Conservation (phyloP, 192 early-diverging fungal species). For the Podila clonocystis region DNA sequence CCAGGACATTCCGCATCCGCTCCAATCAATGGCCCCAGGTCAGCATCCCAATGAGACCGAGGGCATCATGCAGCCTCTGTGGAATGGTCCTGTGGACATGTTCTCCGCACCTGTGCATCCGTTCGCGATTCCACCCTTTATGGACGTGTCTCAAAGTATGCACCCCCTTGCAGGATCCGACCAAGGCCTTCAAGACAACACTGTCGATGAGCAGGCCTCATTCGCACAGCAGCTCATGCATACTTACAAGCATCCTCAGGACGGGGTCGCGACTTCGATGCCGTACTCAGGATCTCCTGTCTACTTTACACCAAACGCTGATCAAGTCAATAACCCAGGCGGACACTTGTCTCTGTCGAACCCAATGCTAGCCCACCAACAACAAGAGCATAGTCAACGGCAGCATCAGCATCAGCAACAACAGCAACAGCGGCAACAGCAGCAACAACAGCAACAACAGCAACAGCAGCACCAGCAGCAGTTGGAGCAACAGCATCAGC, state of each 20-base stretch:
- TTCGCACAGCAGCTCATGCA: constrained; percentile 20
- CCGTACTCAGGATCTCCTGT: constrained; percentile 7
- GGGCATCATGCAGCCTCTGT: constrained; percentile 32
- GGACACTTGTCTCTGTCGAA: not conserved
- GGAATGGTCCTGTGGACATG: constrained; percentile 31
- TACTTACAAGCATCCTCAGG: constrained; percentile 12
- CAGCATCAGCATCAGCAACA: constrained; percentile 12
- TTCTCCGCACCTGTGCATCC: constrained; percentile 38
- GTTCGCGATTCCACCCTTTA: constrained; percentile 15
- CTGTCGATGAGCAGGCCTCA: constrained; percentile 11
- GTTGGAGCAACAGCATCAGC: constrained; percentile 4
- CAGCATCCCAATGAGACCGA: constrained; percentile 48
- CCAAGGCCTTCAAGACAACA: constrained; percentile 3
- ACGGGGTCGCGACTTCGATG: constrained; percentile 12
- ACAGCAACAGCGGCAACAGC: constrained; percentile 3
- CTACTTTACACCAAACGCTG: constrained; percentile 13
- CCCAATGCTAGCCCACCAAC: not conserved
- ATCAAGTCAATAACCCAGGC: not conserved
- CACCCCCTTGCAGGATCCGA: constrained; percentile 1
- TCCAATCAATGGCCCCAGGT: constrained; percentile 18
- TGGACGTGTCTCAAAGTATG: not conserved
- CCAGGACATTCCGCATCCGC: not conserved
- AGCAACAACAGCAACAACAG: constrained; percentile 12
- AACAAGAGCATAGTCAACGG: not conserved
- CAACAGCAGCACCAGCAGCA: constrained; percentile 21